phyloP scores from a whole-genome alignment of 129 eudicot species.

The Flaveria robusta region DNA sequence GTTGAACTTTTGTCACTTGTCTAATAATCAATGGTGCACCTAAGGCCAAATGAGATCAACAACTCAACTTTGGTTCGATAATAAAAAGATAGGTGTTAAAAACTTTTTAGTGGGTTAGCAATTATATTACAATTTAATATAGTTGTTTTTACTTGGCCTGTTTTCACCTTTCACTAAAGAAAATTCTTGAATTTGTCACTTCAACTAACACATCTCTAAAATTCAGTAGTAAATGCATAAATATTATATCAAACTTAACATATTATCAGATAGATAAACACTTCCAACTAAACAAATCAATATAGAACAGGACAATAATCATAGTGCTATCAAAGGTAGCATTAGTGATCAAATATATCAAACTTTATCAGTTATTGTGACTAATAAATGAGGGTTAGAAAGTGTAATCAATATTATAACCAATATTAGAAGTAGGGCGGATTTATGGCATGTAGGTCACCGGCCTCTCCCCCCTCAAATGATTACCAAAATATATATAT shows the following conservation, averaged over 20 bases:
- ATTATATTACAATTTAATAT: neutral
- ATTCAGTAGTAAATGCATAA: neutral
- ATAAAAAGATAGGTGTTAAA: too few relatives aligned
- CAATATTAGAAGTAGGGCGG: neutral
- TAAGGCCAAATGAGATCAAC: too few relatives aligned
- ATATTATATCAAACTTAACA: neutral
- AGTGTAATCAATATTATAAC: neutral
- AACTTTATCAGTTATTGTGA: neutral
- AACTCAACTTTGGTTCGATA: too few relatives aligned
- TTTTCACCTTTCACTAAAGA: neutral
- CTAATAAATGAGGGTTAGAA: neutral
- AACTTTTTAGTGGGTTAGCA: neutral
- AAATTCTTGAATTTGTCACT: too few relatives aligned
- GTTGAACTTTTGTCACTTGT: too few relatives aligned
- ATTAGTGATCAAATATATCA: neutral
- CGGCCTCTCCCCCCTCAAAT: conserved; percentile 28
- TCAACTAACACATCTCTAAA: neutral
- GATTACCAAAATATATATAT: conserved; percentile 11
- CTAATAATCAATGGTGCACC: too few relatives aligned
- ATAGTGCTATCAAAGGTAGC: neutral
- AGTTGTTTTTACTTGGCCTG: neutral
- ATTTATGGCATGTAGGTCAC: conserved; percentile 25
- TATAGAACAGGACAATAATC: neutral
- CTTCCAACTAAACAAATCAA: too few relatives aligned
- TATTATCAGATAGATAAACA: neutral